These are phyloP conservation scores for Canavalia ensiformis DNA, from an alignment of 306 rosid genomes.

Conservation along the genomic window DNA sequence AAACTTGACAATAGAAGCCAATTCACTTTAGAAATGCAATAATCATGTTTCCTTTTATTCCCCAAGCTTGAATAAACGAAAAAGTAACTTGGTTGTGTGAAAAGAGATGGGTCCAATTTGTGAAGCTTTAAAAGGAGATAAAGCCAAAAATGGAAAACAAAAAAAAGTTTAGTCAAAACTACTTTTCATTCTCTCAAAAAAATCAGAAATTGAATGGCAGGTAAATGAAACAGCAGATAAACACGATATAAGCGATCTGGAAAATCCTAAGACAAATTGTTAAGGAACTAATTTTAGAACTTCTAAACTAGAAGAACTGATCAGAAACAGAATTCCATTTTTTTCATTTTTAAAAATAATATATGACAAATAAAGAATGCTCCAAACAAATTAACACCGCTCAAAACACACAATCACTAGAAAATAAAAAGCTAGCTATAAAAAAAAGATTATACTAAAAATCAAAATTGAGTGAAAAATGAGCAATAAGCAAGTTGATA, in stretches of 20 bases:
- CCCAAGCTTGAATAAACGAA: conserved; percentile 4
- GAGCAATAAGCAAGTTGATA: conserved; percentile 18
- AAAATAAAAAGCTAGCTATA: not conserved
- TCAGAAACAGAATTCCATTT: not conserved
- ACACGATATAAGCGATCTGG: not conserved
- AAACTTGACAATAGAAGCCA: conserved; percentile 12
- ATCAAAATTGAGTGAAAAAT: not conserved
- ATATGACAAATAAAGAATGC: not conserved
- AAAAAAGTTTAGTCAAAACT: not conserved
- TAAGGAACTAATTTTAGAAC: not conserved
- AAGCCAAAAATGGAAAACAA: not conserved
- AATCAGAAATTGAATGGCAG: conserved; percentile 28
- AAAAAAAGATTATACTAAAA: not conserved
- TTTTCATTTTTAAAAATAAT: too few species aligned
- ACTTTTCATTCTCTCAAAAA: not conserved
- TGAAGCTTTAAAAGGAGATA: not conserved
- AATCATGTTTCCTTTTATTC: not conserved
- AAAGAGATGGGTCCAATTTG: conserved; percentile 33
- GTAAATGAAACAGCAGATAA: conserved; percentile 4
- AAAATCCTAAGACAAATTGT: conserved; percentile 10
- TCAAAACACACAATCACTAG: not conserved
- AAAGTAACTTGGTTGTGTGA: conserved; percentile 20
- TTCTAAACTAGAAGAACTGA: not conserved
- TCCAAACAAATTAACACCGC: conserved; percentile 1
- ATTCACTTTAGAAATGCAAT: conserved; percentile 36